A percentile compares a stretch with the other conserved stretches of the same genome.
These are phyloP conservation scores for Auricularia sp. DNA, from an alignment of 768 basidiomycete species.

Conservation along the genomic window DNA sequence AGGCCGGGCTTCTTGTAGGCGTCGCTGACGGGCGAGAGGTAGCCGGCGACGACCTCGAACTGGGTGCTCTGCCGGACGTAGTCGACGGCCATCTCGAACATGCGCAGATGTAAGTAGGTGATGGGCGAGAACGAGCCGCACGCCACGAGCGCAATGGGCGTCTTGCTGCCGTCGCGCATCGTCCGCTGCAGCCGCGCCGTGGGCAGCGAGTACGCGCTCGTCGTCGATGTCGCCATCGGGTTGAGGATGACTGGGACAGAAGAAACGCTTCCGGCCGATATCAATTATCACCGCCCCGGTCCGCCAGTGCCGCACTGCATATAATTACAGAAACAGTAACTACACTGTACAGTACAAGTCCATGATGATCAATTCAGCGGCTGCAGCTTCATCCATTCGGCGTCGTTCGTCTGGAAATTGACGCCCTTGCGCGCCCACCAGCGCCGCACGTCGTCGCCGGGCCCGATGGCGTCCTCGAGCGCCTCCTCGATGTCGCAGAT, in stretches of 20 bases:
- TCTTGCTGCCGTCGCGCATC: conserved; percentile 31
- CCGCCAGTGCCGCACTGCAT: no score
- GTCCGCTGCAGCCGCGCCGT: conserved; percentile 3
- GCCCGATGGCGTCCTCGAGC: conserved; percentile 75
- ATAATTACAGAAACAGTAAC: no score
- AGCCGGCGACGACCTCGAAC: conserved; percentile 91
- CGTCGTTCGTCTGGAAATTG: conserved; percentile 74
- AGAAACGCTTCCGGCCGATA: background rate
- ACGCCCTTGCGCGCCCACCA: conserved; percentile 82
- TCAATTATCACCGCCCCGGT: background rate
- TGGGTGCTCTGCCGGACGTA: conserved; percentile 85
- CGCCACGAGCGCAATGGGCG: conserved; percentile 89
- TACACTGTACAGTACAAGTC: no score
- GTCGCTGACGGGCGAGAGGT: conserved; percentile 93
- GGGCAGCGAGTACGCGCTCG: conserved; percentile 4
- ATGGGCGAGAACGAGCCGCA: conserved; percentile 98
- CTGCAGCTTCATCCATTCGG: conserved; percentile 82
- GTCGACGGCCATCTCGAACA: conserved; percentile 99
- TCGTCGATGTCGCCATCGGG: background rate
- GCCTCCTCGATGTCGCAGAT: conserved; percentile 92
- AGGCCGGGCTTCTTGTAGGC: conserved; percentile 95
- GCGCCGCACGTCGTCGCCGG: conserved; percentile 59
- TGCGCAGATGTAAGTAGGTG: conserved; percentile 94
- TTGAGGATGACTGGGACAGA: background rate
- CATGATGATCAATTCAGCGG: conserved; percentile 38